Evolutionary conservation across 1,284 basidiomycete genomes (phyloP).

Genomic region (Ganoderma meredithae): DNA sequence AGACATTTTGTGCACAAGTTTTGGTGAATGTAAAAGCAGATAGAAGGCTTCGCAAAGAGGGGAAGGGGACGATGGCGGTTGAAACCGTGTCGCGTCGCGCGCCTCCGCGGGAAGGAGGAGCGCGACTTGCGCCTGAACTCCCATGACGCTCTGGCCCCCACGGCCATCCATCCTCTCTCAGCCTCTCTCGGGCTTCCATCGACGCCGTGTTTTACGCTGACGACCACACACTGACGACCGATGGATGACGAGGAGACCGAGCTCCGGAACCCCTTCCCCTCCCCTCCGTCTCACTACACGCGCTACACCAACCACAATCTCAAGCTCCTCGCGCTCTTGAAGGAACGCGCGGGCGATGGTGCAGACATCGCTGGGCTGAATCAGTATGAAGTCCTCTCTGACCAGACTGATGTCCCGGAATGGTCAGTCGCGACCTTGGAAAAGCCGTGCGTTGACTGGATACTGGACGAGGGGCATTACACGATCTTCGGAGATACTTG

Average conservation of each 20-base stretch:
- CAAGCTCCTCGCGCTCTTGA: slow-evolving; percentile 64
- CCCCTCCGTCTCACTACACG: slow-evolving; percentile 79
- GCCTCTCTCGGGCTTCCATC: neutral
- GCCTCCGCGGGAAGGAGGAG: neutral
- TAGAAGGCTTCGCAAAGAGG: neutral
- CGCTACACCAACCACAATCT: slow-evolving; percentile 77
- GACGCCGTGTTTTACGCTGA: neutral
- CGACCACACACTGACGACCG: slow-evolving; percentile 3
- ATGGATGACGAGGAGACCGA: slow-evolving; percentile 79
- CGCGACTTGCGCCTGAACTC: slow-evolving; percentile 10
- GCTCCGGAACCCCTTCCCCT: slow-evolving; percentile 82
- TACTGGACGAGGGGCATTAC: slow-evolving; percentile 73
- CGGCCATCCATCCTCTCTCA: slow-evolving; percentile 7
- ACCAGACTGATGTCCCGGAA: slow-evolving; percentile 74
- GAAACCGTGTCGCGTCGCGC: slow-evolving; percentile 22
- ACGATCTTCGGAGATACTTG: slow-evolving; percentile 82
- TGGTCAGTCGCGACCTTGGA: slow-evolving; percentile 78
- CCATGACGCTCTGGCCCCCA: slow-evolving; percentile 21
- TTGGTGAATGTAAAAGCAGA: neutral
- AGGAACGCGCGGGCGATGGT: slow-evolving; percentile 54
- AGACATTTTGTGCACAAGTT: slow-evolving; percentile 53
- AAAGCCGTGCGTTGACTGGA: slow-evolving; percentile 84
- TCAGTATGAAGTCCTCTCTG: slow-evolving; percentile 67
- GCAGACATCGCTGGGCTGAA: slow-evolving; percentile 49
- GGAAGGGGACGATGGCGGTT: slow-evolving; percentile 7